A percentile compares a stretch with the other conserved stretches of the same genome.
phyloP scores from a whole-genome alignment of 768 basidiomycete genomes.

The Lepiota venenata region DNA sequence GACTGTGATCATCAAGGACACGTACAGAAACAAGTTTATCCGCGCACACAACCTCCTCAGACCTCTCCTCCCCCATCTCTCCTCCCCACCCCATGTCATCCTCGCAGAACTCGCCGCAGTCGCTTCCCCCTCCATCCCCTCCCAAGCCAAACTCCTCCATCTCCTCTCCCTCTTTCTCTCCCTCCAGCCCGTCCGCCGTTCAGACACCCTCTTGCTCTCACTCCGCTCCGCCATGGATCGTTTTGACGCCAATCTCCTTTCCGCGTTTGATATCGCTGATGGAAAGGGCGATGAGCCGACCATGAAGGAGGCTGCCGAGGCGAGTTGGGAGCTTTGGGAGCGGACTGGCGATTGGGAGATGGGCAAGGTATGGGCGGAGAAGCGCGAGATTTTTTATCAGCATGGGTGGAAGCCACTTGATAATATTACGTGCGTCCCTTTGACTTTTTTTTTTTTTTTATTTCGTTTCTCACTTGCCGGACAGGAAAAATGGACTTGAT shows the following conservation, averaged over 20 bases:
- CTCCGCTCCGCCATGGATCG: slow-evolving; percentile 80
- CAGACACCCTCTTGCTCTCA: slow-evolving; percentile 58
- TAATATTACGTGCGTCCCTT: slow-evolving; percentile 69
- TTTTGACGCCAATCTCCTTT: slow-evolving; percentile 84
- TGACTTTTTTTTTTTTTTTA: background rate
- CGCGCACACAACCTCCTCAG: slow-evolving; percentile 64
- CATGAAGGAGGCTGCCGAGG: slow-evolving; percentile 81
- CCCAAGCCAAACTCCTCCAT: slow-evolving; percentile 67
- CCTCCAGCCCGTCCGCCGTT: slow-evolving; percentile 70
- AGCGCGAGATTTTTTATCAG: slow-evolving; percentile 91
- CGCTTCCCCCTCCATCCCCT: slow-evolving; percentile 40
- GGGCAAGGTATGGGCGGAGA: slow-evolving; percentile 94
- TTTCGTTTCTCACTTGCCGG: slow-evolving; percentile 3
- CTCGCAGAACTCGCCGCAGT: slow-evolving; percentile 52
- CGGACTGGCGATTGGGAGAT: slow-evolving; percentile 76
- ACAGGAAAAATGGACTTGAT: slow-evolving; percentile 56
- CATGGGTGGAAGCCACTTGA: slow-evolving; percentile 75
- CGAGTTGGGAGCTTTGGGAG: slow-evolving; percentile 84
- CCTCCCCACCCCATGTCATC: slow-evolving; percentile 63
- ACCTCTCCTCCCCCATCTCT: slow-evolving; percentile 53
- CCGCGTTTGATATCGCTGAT: slow-evolving; percentile 88
- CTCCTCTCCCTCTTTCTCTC: slow-evolving; percentile 78
- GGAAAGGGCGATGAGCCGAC: slow-evolving; percentile 61
- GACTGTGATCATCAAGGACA: slow-evolving; percentile 25
- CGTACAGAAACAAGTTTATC: slow-evolving; percentile 56